Evolutionary conservation across 73 alveolate genomes (phyloP), one percentile per base, ranked within the genome.

Genomic region (Paramecium sexaurelia): DNA sequence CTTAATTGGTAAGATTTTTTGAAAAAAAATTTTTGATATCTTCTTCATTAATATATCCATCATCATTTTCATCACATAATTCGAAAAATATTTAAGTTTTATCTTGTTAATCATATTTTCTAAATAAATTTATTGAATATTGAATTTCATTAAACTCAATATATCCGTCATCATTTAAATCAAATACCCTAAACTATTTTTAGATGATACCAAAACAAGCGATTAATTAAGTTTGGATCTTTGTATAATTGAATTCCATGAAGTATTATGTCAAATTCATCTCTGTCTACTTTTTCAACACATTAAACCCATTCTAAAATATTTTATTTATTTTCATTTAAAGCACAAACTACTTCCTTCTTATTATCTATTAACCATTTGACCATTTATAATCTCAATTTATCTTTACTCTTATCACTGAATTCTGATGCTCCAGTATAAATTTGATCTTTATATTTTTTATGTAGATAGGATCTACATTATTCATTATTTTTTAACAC

Each of bases 261-360:
- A 19, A 45, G 33, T 1, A 78, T 43, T 2, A 78, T 78, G 0
- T 78, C 90, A 78, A 78, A 78, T 22, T 78, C 90, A 39, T 78
- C 90, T 78, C 90, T 78, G 17, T 78, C 90, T 41, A 78, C 55
- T 41, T 45, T 45, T 39, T 45, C 73, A 41, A 78, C 90, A 24
- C 75, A 78, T 78, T 78, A 13, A 24, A 78, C 90, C 90, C 90
- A 78, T 78, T 78, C 90, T 43, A 78, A 78, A 40, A 78, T 78
- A 78, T 78, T 78, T 26, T 37, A 15, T 45, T 43, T 78, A 43
- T 78, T 78, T 45, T 78, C 90, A 45, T 78, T 78, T 13, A 78
- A 78, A 19, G 90, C 73, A 40, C 73, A 19, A 78, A 78, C 73
- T 17, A 78, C 90, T 10, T 78, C 90, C 20, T 78, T 78, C 13